Conservation (phyloP, 148 eudicot genomes). For the Nepenthes mirabilis region DNA sequence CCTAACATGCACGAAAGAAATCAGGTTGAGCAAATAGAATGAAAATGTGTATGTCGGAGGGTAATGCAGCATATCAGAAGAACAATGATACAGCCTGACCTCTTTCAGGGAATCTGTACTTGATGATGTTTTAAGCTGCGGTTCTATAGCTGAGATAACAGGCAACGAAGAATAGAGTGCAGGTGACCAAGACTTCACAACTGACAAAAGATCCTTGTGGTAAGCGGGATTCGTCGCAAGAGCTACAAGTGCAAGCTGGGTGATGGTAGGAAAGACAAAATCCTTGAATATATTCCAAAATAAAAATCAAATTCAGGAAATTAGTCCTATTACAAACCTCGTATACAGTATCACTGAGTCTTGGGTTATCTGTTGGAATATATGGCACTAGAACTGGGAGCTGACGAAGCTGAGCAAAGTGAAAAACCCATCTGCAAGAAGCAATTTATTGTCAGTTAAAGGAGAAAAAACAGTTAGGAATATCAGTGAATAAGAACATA, state of each 20-base stretch:
- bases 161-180: conserved; percentile 62
- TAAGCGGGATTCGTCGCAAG: conserved; percentile 64
- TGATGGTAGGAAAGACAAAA: conserved; percentile 8
- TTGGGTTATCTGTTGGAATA: conserved; percentile 86
- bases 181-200: conserved; percentile 84
- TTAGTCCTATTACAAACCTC: conserved; percentile 46
- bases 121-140: conserved; percentile 73
- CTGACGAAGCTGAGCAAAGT: conserved; percentile 94
- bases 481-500: neutral
- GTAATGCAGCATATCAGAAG: conserved; percentile 5
- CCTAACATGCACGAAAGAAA: conserved; percentile 29
- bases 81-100: conserved; percentile 26
- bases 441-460: conserved; percentile 7
- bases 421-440: conserved; percentile 78
- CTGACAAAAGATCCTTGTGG: conserved; percentile 85
- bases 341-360: conserved; percentile 82
- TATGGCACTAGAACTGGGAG: conserved; percentile 74
- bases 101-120: conserved; percentile 76
- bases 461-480: conserved; percentile 4
- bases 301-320: conserved; percentile 8
- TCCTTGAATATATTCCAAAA: conserved; percentile 7
- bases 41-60: neutral
- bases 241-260: conserved; percentile 86
- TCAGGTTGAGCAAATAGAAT: neutral
- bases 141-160: conserved; percentile 79